Conservation (phyloP, 1,139 yeast species). For the Taphrina communis region DNA sequence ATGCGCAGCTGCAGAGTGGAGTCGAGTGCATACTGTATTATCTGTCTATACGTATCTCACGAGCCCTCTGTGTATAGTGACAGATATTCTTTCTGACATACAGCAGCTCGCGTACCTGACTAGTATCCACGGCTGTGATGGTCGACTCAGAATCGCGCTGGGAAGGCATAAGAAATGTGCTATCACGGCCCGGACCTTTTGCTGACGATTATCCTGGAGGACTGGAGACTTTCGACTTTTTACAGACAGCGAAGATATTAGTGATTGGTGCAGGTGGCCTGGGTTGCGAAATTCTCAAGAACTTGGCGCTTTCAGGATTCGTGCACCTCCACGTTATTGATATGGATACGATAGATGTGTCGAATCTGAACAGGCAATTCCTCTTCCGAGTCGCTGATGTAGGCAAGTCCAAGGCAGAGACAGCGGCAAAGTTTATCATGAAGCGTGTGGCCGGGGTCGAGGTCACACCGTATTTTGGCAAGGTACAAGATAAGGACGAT, state of each 20-base stretch:
- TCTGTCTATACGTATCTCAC: too few relatives aligned
- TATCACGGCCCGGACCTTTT: constrained; percentile 33
- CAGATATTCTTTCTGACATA: too few relatives aligned
- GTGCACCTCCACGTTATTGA: constrained; percentile 79
- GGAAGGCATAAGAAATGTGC: constrained; percentile 20
- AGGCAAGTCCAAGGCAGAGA: constrained; percentile 79
- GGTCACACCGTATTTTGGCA: constrained; percentile 60
- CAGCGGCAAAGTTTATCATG: constrained; percentile 71
- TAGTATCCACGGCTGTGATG: not conserved
- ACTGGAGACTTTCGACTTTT: constrained; percentile 24
- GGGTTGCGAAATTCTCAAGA: constrained; percentile 90
- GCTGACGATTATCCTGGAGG: constrained; percentile 36
- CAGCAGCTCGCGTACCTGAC: too few relatives aligned
- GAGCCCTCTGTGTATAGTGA: too few relatives aligned
- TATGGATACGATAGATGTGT: constrained; percentile 92
- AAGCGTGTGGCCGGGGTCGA: constrained; percentile 57
- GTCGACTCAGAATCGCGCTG: constrained; percentile 15
- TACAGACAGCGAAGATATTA: constrained; percentile 40
- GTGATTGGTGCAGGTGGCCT: constrained; percentile 91
- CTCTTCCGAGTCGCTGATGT: constrained; percentile 74
- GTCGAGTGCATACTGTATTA: too few relatives aligned
- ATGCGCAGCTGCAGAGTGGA: too few relatives aligned
- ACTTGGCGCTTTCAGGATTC: constrained; percentile 79
- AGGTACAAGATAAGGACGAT: constrained; percentile 72
- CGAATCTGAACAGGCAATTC: constrained; percentile 89